Base-by-base conservation (phyloP, 106 monocot genomes). In the Cymbidium sinense region DNA sequence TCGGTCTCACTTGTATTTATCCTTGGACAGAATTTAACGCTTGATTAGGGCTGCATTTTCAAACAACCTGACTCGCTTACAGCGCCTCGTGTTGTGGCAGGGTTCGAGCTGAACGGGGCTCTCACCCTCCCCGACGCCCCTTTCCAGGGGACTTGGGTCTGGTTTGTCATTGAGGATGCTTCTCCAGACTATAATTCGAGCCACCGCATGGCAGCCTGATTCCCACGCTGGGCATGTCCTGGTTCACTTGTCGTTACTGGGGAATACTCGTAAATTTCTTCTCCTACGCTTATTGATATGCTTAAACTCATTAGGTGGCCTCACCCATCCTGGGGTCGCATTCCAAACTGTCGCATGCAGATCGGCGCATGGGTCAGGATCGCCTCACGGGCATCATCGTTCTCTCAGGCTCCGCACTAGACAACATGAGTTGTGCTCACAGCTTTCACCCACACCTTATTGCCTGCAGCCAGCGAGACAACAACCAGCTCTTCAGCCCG, bases 251-350 rank as follows among this genome's bases (percentile, higher is more conserved):
- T 30, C 77, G 78, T 87, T 87, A 87, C 83, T 83, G 83, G 52
- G 78, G 83, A 77, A 87, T 83, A 77, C 75, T 81, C 27, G 41
- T 86, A 80, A 86, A 73, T 83, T 86, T 83, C 73, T 86, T 86
- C 80, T 83, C 80, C 73, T 79, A 73, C 58, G 30, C 86, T 36
- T 73, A 73, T 73, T 73, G 37, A 75, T 75, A 44, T 75, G 75
- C 43, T 75, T 75, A 75, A 75, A 50, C 21, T 86, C 62, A 79
- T 77, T 76, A 5, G 37, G n/a, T n/a, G n/a, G n/a, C n/a, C n/a
- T n/a, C n/a, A n/a, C n/a, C n/a, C n/a, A n/a, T n/a, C n/a, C n/a
- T n/a, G n/a, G n/a, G n/a, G n/a, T n/a, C n/a, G n/a, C n/a, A n/a
- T n/a, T n/a, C n/a, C n/a, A n/a, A n/a, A n/a, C n/a, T n/a, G n/a